phyloP scores from a whole-genome alignment of 2,329 filamentous ascomycete species.

The Fusarium concolor region DNA sequence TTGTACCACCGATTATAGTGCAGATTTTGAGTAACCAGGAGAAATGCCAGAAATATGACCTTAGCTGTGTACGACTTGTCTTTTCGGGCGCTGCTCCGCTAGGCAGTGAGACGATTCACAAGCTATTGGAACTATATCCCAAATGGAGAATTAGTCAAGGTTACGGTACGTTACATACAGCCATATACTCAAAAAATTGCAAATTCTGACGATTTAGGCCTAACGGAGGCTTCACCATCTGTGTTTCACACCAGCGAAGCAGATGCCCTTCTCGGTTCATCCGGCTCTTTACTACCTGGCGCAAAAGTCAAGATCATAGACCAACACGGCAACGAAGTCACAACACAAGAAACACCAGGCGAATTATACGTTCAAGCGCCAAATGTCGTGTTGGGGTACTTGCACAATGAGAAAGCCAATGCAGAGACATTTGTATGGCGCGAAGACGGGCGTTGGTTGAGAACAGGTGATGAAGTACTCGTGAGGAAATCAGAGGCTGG shows the following conservation, averaged over 20 bases:
- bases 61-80: constrained; percentile 23
- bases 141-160: constrained; percentile 75
- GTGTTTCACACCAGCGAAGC: constrained; percentile 66
- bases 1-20: constrained; percentile 35
- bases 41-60: constrained; percentile 30
- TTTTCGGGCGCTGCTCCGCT: constrained; percentile 71
- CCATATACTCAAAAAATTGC: background rate
- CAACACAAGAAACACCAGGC: constrained; percentile 76
- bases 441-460: constrained; percentile 77
- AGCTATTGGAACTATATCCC: constrained; percentile 72
- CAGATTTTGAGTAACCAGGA: constrained; percentile 16
- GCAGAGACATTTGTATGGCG: constrained; percentile 76
- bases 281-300: constrained; percentile 74
- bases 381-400: constrained; percentile 82
- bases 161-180: constrained; percentile 65
- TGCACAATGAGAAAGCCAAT: constrained; percentile 87
- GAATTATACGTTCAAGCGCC: constrained; percentile 85
- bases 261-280: constrained; percentile 77
- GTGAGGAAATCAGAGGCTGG: constrained; percentile 72
- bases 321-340: constrained; percentile 74
- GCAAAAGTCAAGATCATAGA: constrained; percentile 73
- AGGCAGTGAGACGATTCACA: constrained; percentile 74
- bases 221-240: constrained; percentile 79
- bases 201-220: constrained; percentile 59
- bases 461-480: constrained; percentile 86